A percentile compares a stretch with the other conserved stretches of the same genome.
These are phyloP conservation scores for Aegilops sharonensis DNA, from an alignment of 176 grass and related monocot species.

Conservation along the genomic window DNA sequence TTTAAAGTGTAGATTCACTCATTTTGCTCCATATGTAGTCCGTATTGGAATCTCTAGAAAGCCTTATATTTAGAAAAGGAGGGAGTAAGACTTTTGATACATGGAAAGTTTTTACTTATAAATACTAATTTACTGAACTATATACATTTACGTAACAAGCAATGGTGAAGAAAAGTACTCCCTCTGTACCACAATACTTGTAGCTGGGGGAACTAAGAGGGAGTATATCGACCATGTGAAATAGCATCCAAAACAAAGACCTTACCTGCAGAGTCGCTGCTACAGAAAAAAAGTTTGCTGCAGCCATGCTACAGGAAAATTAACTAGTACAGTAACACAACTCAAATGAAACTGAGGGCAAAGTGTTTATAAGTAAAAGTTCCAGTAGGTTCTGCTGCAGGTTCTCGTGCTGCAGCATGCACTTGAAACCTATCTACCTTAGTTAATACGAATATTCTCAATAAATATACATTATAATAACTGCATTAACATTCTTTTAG, in stretches of 20 bases:
- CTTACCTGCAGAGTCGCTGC: background rate
- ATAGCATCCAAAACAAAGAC: constrained; percentile 12
- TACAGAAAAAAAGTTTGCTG: background rate
- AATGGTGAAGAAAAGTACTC: background rate
- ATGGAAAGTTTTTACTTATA: too few relatives aligned
- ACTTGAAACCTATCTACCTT: background rate
- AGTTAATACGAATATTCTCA: background rate
- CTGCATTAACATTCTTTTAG: background rate
- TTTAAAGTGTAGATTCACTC: too few relatives aligned
- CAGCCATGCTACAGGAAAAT: background rate
- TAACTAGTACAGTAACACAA: constrained; percentile 6
- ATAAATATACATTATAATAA: background rate
- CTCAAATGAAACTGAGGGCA: background rate
- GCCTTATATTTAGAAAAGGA: too few relatives aligned
- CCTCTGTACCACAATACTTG: too few relatives aligned
- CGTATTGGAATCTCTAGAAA: too few relatives aligned
- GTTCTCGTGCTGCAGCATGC: background rate
- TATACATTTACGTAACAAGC: background rate
- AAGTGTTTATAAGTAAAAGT: background rate
- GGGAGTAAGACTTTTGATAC: too few relatives aligned
- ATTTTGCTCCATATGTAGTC: too few relatives aligned
- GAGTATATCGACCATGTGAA: background rate
- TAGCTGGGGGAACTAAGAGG: too few relatives aligned
- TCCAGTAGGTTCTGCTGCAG: background rate
- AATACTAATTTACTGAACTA: background rate